Evolutionary conservation across 371 early-diverging fungal species (phyloP).

Genomic region (Sporodiniella umbellata): DNA sequence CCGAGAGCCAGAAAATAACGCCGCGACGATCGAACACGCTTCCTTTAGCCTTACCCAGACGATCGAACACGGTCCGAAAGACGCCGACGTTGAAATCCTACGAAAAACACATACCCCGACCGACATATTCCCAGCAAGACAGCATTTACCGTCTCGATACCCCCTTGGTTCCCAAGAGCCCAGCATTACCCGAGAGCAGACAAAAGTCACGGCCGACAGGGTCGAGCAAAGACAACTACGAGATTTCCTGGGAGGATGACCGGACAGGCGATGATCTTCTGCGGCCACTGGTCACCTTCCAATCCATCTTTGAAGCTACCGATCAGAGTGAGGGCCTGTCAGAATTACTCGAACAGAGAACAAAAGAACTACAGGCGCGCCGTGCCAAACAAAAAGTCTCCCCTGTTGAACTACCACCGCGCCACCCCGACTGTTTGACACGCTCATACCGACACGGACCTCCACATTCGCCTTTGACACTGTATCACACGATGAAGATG

Average conservation of each 20-base stretch:
- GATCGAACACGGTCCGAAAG: conserved; percentile 31
- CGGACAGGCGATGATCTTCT: conserved; percentile 38
- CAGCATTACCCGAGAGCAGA: too few species aligned
- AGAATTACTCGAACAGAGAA: conserved; percentile 34
- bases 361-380: conserved; percentile 27
- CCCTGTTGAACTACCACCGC: conserved; percentile 7
- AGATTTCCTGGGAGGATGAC: conserved; percentile 49
- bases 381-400: conserved; percentile 9
- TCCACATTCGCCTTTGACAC: conserved; percentile 33
- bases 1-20: not conserved
- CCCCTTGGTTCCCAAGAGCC: too few species aligned
- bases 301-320: conserved; percentile 35
- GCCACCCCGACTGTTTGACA: conserved; percentile 26
- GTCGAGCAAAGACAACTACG: too few species aligned
- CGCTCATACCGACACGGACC: conserved; percentile 41
- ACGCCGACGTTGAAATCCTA: conserved; percentile 38
- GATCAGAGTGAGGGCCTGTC: conserved; percentile 33
- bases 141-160: conserved; percentile 33
- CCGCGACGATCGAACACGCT: not conserved
- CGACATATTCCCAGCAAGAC: conserved; percentile 33
- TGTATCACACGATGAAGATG: conserved; percentile 53
- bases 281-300: conserved; percentile 35
- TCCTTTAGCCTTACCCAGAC: conserved; percentile 5
- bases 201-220: too few species aligned
- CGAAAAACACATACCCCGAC: conserved; percentile 39